Base-by-base conservation (phyloP, 140 eudicot genomes). In the Erigeron philadelphicus region DNA sequence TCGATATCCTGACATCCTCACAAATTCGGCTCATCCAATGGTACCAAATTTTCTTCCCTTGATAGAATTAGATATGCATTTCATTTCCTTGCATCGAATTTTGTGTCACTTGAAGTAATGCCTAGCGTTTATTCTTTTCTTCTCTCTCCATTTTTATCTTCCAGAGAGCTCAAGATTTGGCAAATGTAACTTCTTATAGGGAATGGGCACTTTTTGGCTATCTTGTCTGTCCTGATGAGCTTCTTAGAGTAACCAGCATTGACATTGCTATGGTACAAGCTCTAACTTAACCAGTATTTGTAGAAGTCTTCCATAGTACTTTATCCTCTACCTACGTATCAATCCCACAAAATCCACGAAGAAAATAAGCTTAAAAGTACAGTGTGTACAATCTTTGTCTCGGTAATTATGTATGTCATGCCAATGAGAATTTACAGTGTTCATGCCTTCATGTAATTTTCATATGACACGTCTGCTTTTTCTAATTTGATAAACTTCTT, bases 21-120 rank as follows among this genome's bases (percentile, higher is more conserved):
- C 99, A 56, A 94, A 94, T 75, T 94, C 99, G 2, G 99, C 99
- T 43, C 99, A 94, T 79, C 99, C 99, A 35, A 85, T 94, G 99
- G 99, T 89, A 80, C 73, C 49, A 54, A 8, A 9, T 15, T 17
- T 64, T 66, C 40, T 41, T 56, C 43, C 16, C 70, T 52, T 63
- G 11, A 67, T 31, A 31, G 3, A 2, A 31, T 31, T 31, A 31
- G 38, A 31, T 31, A 31, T 31, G 38, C 5, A 31, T 1, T 31
- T 2, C 5, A 31, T 31, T 31, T 31, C 2, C 62, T 35, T 41
- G 41, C 21, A 21, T 57, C 10, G 8, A 19, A 8, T 11, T 9
- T 35, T 55, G 35, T 55, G 61, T 4, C 9, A 21, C n/a, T 19
- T 57, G n/a, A 15, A 47, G 12, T 49, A 15, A 47, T 67, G 68